Conservation (phyloP, 768 basidiomycete species). For the Fistulinella prunicolor region DNA sequence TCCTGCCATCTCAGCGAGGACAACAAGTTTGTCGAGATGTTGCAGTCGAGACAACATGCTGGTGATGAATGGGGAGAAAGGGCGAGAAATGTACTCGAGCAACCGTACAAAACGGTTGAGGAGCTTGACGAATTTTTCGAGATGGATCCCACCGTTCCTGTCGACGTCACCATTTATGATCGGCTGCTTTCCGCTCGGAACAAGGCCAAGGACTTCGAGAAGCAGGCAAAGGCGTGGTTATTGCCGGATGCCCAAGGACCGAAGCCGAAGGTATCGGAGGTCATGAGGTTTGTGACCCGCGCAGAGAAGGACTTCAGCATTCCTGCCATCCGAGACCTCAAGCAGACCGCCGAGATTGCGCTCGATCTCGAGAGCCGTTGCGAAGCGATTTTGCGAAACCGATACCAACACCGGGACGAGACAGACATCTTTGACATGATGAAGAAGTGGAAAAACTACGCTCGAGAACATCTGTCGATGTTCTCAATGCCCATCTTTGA, state of each 20-base stretch:
- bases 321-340: constrained; percentile 59
- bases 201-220: constrained; percentile 78
- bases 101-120: constrained; percentile 70
- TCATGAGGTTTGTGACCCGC: constrained; percentile 61
- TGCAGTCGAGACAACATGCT: constrained; percentile 60
- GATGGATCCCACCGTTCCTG: constrained; percentile 62
- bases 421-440: constrained; percentile 72
- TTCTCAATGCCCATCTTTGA: constrained; percentile 74
- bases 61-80: constrained; percentile 79
- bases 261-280: constrained; percentile 67
- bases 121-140: constrained; percentile 73
- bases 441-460: constrained; percentile 70
- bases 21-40: constrained; percentile 60
- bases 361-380: constrained; percentile 72
- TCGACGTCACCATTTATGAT: constrained; percentile 64
- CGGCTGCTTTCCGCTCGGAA: constrained; percentile 60
- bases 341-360: constrained; percentile 72
- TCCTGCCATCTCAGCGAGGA: constrained; percentile 62
- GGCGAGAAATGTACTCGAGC: constrained; percentile 61
- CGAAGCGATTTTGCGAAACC: constrained; percentile 67
- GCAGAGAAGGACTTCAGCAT: constrained; percentile 80
- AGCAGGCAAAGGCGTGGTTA: constrained; percentile 72
- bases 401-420: constrained; percentile 52
- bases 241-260: constrained; percentile 50
- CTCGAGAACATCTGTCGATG: constrained; percentile 65